Evolutionary conservation across 2,329 filamentous ascomycete species (phyloP).

Genomic region (Cladobotryum mycophilum): DNA sequence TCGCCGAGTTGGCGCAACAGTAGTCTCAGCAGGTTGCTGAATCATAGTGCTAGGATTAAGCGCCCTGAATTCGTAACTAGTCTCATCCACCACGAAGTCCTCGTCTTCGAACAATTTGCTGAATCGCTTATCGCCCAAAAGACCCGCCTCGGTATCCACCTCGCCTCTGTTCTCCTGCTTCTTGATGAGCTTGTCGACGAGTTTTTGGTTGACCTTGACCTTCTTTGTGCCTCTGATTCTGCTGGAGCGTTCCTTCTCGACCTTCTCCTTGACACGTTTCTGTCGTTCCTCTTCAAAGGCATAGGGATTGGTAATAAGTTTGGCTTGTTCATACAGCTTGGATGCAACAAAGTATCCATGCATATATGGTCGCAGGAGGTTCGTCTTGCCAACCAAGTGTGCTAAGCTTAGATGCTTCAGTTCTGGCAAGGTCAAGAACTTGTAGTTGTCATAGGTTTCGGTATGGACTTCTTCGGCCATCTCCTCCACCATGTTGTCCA

Average conservation of each 20-base stretch:
- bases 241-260: slow-evolving; percentile 93
- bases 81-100: slow-evolving; percentile 89
- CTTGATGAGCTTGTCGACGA: slow-evolving; percentile 68
- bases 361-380: slow-evolving; percentile 91
- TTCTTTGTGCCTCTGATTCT: slow-evolving; percentile 93
- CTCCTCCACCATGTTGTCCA: slow-evolving; percentile 97
- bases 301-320: slow-evolving; percentile 88
- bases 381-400: slow-evolving; percentile 85
- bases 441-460: slow-evolving; percentile 97
- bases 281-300: slow-evolving; percentile 87
- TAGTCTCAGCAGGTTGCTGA: slow-evolving; percentile 24
- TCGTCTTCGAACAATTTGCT: slow-evolving; percentile 83
- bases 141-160: slow-evolving; percentile 53
- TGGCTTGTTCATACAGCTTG: slow-evolving; percentile 89
- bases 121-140: slow-evolving; percentile 84
- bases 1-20: slow-evolving; percentile 30
- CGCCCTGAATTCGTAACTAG: slow-evolving; percentile 74
- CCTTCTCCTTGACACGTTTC: slow-evolving; percentile 88
- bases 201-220: slow-evolving; percentile 88
- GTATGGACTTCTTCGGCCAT: slow-evolving; percentile 80
- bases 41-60: slow-evolving; percentile 80
- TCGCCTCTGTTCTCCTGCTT: slow-evolving; percentile 54
- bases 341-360: slow-evolving; percentile 97
- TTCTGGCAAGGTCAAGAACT: slow-evolving; percentile 88
- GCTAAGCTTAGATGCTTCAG: slow-evolving; percentile 78